Conservation (phyloP, 2,329 filamentous ascomycete genomes). For the Hypoxylon sp. region DNA sequence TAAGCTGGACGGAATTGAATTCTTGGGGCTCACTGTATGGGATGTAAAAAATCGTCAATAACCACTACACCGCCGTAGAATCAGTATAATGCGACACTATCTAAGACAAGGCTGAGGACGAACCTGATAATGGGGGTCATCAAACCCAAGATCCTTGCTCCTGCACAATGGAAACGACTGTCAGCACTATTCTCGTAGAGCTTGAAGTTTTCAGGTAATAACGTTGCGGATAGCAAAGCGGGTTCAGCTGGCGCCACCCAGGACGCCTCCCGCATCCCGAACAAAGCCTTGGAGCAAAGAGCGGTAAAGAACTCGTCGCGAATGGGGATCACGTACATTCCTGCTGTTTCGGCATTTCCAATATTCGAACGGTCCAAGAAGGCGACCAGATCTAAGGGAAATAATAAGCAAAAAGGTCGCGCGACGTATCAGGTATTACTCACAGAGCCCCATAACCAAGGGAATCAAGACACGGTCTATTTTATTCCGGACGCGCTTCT, state of each 20-base stretch:
- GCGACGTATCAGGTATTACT: not conserved
- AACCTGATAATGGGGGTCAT: slow-evolving; percentile 58
- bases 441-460: slow-evolving; percentile 54
- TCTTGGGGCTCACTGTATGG: slow-evolving; percentile 57
- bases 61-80: slow-evolving; percentile 52
- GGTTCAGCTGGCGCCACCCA: slow-evolving; percentile 5
- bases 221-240: not conserved
- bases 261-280: not conserved
- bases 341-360: slow-evolving; percentile 58
- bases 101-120: slow-evolving; percentile 2
- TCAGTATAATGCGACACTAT: slow-evolving; percentile 19
- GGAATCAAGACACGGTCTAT: slow-evolving; percentile 55
- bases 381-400: slow-evolving; percentile 53
- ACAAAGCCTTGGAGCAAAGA: not conserved
- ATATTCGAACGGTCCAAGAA: slow-evolving; percentile 60
- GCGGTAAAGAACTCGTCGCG: not conserved
- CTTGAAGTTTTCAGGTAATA: not conserved
- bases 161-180: slow-evolving; percentile 20
- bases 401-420: slow-evolving; percentile 12
- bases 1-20: not conserved
- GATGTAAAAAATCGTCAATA: slow-evolving; percentile 63
- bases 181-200: slow-evolving; percentile 14
- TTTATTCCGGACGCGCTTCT: slow-evolving; percentile 56
- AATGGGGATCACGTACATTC: slow-evolving; percentile 50
- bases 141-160: slow-evolving; percentile 56